A percentile compares a stretch with the other conserved stretches of the same genome.
phyloP scores from a whole-genome alignment of 1,139 yeast genomes.

The Lodderomyces jiufengensis region DNA sequence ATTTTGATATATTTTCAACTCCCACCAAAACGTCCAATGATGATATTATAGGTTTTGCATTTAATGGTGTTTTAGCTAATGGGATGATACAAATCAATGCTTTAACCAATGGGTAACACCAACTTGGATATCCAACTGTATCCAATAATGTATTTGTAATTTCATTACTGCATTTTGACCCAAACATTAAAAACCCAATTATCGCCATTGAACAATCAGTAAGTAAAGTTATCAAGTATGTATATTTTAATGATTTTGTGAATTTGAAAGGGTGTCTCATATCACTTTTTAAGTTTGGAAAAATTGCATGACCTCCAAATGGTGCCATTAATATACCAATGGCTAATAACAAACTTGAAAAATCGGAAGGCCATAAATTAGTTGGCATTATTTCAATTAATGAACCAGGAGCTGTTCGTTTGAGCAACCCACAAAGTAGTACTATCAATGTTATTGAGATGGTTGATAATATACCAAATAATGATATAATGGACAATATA shows the following conservation, averaged over 20 bases:
- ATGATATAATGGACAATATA: constrained; percentile 40
- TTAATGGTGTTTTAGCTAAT: constrained; percentile 81
- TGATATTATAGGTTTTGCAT: constrained; percentile 81
- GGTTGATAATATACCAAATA: constrained; percentile 45
- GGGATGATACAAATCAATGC: constrained; percentile 78
- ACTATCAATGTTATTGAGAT: constrained; percentile 41
- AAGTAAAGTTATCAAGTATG: constrained; percentile 62
- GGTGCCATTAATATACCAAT: constrained; percentile 60
- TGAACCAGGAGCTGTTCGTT: constrained; percentile 42
- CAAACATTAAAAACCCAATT: constrained; percentile 87
- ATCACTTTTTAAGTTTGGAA: constrained; percentile 56
- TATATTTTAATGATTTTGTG: constrained; percentile 33
- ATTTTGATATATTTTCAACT: constrained; percentile 15
- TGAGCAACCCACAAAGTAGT: constrained; percentile 37
- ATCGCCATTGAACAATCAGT: constrained; percentile 77
- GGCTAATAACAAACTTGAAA: constrained; percentile 42
- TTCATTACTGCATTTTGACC: constrained; percentile 70
- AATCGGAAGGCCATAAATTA: constrained; percentile 44
- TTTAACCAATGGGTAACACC: constrained; percentile 62
- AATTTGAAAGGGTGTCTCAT: constrained; percentile 53
- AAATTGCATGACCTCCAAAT: constrained; percentile 61
- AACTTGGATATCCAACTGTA: constrained; percentile 69
- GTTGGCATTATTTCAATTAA: constrained; percentile 41
- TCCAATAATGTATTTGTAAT: constrained; percentile 72
- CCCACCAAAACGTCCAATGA: constrained; percentile 44